Conservation (phyloP, 2,329 filamentous ascomycete species). For the Fusarium xylarioides region DNA sequence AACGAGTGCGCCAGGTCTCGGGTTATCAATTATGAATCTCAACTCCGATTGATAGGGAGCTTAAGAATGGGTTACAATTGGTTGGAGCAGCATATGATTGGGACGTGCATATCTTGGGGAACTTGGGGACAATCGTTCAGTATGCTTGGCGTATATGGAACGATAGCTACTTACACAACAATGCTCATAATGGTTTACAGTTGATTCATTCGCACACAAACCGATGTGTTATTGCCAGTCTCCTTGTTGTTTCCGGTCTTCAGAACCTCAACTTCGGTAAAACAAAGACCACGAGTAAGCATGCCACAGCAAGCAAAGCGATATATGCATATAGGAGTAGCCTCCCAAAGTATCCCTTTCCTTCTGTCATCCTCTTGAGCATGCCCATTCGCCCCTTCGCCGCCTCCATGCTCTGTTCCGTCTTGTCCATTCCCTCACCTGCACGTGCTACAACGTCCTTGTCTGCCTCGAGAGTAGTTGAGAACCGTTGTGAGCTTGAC, state of each 20-base stretch:
- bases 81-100: not conserved
- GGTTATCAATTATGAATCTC: not conserved
- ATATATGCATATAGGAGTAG: constrained; percentile 88
- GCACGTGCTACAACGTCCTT: constrained; percentile 78
- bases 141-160: not conserved
- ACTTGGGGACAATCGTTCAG: not conserved
- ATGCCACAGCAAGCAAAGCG: constrained; percentile 79
- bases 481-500: constrained; percentile 76
- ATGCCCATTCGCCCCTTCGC: constrained; percentile 81
- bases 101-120: not conserved
- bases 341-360: constrained; percentile 85
- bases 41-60: not conserved
- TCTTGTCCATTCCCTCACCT: constrained; percentile 79
- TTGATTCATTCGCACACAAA: not conserved
- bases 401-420: constrained; percentile 77
- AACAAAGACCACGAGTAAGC: constrained; percentile 83
- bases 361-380: constrained; percentile 83
- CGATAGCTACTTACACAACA: not conserved
- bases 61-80: not conserved
- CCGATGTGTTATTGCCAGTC: not conserved
- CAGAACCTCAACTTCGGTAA: constrained; percentile 85
- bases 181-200: not conserved
- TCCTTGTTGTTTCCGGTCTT: not conserved
- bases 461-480: constrained; percentile 73
- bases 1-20: not conserved